These are phyloP conservation scores for Microbotryum silenes-acaulis DNA, from an alignment of 1,284 basidiomycete genomes.

Conservation along the genomic window DNA sequence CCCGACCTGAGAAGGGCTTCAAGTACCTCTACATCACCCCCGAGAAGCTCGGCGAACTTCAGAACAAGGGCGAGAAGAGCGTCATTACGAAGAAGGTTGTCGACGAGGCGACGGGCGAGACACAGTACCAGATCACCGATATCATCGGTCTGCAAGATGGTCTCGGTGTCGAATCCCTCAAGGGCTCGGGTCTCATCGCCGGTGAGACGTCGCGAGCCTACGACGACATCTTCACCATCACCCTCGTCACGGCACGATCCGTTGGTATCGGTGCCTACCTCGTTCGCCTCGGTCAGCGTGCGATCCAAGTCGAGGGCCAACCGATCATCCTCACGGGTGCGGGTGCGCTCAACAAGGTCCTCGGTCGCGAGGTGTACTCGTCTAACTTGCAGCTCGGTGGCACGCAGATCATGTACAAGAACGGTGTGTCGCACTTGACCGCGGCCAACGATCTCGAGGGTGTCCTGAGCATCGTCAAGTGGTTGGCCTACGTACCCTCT, in stretches of 20 bases:
- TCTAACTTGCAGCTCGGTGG: constrained; percentile 98
- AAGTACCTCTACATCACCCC: constrained; percentile 81
- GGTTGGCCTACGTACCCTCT: constrained; percentile 90
- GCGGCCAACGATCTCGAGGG: constrained; percentile 92
- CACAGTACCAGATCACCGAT: constrained; percentile 87
- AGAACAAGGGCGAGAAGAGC: constrained; percentile 49
- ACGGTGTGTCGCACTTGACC: constrained; percentile 94
- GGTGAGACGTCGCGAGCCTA: constrained; percentile 97
- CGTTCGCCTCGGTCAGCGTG: constrained; percentile 92
- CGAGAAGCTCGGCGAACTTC: constrained; percentile 51
- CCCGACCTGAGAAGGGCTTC: constrained; percentile 86
- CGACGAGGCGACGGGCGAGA: constrained; percentile 67
- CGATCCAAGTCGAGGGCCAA: constrained; percentile 97
- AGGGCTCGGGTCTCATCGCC: constrained; percentile 94
- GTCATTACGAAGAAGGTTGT: constrained; percentile 71
- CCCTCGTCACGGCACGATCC: constrained; percentile 94
- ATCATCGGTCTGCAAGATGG: constrained; percentile 95
- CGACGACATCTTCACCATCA: constrained; percentile 99
- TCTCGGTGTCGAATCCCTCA: constrained; percentile 94
- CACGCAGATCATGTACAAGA: constrained; percentile 97
- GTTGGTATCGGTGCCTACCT: constrained; percentile 99
- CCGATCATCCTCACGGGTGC: constrained; percentile 99
- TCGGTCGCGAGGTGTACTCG: constrained; percentile 98
- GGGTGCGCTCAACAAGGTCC: constrained; percentile 94
- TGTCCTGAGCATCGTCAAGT: constrained; percentile 83